Evolutionary conservation across 805 yeast genomes (phyloP).

Genomic region (Zygoascus biomembranicola): DNA sequence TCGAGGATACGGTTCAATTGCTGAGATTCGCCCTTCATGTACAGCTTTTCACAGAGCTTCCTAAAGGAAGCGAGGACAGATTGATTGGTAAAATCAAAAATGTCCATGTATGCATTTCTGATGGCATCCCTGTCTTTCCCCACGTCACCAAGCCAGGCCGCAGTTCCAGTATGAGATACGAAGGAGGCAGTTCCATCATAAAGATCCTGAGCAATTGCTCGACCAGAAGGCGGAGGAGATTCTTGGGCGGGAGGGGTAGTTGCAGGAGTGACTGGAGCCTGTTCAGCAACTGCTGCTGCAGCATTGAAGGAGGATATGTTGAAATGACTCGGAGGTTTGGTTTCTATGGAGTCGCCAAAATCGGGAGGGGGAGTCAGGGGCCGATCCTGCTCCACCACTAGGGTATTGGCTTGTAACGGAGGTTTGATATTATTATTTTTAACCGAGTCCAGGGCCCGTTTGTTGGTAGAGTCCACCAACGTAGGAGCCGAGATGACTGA

Average conservation of each 20-base stretch:
- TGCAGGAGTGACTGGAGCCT: not conserved
- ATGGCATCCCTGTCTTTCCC: slow-evolving; percentile 14
- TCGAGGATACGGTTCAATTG: slow-evolving; percentile 69
- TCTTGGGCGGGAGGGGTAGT: not conserved
- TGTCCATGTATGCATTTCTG: slow-evolving; percentile 21
- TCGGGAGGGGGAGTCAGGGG: not conserved
- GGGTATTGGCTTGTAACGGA: not conserved
- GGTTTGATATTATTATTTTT: not conserved
- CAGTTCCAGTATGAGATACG: slow-evolving; percentile 11
- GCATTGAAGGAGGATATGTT: not conserved
- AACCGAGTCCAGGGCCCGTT: not conserved
- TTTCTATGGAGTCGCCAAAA: not conserved
- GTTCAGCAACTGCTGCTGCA: not conserved
- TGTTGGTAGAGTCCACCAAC: not conserved
- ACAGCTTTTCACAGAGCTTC: slow-evolving; percentile 51
- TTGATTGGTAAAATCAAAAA: slow-evolving; percentile 38
- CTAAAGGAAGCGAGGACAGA: slow-evolving; percentile 51
- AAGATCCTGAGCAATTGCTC: slow-evolving; percentile 8
- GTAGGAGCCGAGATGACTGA: slow-evolving; percentile 3
- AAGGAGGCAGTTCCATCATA: slow-evolving; percentile 13
- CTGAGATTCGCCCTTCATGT: slow-evolving; percentile 75
- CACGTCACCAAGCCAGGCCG: slow-evolving; percentile 19
- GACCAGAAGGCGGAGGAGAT: not conserved
- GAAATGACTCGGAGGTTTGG: not conserved
- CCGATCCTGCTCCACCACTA: not conserved